Conservation (phyloP, 73 alveolate genomes). For the Symbiodinium pilosum region DNA sequence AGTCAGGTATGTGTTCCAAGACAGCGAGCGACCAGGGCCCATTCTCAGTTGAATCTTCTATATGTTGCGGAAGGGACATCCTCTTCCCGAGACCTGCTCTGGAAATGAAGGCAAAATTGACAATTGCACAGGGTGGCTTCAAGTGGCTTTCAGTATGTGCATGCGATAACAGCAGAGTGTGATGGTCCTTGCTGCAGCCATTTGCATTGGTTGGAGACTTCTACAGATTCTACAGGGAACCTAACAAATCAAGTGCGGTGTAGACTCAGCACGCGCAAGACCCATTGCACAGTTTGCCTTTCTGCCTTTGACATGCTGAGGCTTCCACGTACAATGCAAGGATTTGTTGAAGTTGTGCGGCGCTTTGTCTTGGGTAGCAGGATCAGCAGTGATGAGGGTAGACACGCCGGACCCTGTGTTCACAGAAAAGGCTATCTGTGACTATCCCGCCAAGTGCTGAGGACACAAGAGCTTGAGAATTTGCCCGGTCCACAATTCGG, state of each 20-base stretch:
- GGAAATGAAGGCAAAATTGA: too few relatives aligned
- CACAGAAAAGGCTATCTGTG: background rate
- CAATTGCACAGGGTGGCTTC: too few relatives aligned
- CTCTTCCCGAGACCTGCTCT: too few relatives aligned
- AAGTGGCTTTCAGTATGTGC: too few relatives aligned
- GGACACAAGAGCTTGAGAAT: constrained; percentile 65
- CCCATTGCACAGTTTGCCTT: background rate
- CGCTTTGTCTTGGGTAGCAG: background rate
- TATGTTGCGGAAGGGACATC: too few relatives aligned
- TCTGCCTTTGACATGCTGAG: too few relatives aligned
- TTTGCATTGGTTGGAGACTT: too few relatives aligned
- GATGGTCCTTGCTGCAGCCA: too few relatives aligned
- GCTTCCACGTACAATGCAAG: constrained; percentile 38
- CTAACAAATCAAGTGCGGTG: background rate
- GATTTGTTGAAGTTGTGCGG: constrained; percentile 23
- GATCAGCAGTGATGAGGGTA: background rate
- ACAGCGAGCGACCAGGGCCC: too few relatives aligned
- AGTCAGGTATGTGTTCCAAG: too few relatives aligned
- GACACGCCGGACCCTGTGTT: background rate
- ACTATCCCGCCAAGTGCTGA: background rate
- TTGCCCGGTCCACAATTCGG: constrained; percentile 45
- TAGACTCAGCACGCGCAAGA: background rate
- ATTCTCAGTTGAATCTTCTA: too few relatives aligned
- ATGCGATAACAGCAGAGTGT: too few relatives aligned
- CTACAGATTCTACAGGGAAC: background rate